Conservation (phyloP, 805 yeast genomes). For the Myxozyma lipomycoides region DNA sequence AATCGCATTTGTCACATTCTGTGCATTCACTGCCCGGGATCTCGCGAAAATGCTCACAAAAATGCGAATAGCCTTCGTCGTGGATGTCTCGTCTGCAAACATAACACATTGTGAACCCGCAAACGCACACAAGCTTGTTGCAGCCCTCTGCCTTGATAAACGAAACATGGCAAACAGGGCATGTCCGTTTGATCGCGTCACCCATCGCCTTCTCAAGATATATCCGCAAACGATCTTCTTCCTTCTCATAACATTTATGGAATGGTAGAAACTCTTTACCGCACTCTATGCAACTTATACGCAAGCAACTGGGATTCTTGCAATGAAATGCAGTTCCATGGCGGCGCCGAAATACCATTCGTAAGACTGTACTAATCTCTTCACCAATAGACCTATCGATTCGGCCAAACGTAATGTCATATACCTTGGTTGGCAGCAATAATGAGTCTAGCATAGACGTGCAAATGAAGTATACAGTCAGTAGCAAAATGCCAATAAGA, state of each 20-base stretch:
- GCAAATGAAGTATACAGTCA: background rate
- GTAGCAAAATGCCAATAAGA: background rate
- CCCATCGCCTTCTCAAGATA: constrained; percentile 28
- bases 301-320: constrained; percentile 19
- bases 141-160: constrained; percentile 28
- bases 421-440: constrained; percentile 2
- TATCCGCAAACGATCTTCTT: constrained; percentile 22
- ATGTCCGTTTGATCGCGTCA: constrained; percentile 28
- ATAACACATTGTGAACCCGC: constrained; percentile 28
- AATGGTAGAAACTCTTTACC: constrained; percentile 25
- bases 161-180: constrained; percentile 26
- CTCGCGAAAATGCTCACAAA: constrained; percentile 25
- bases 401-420: constrained; percentile 3
- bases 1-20: constrained; percentile 28
- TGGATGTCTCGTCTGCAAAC: constrained; percentile 25
- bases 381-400: constrained; percentile 4
- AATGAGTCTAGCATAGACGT: background rate
- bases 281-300: constrained; percentile 25
- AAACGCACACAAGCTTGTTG: constrained; percentile 27
- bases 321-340: constrained; percentile 24
- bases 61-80: constrained; percentile 23
- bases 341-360: constrained; percentile 18
- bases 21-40: constrained; percentile 25
- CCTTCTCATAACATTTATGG: constrained; percentile 25
- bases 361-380: constrained; percentile 7